phyloP scores from a whole-genome alignment of 306 rosid genomes.

The Begonia fuchsioides region DNA sequence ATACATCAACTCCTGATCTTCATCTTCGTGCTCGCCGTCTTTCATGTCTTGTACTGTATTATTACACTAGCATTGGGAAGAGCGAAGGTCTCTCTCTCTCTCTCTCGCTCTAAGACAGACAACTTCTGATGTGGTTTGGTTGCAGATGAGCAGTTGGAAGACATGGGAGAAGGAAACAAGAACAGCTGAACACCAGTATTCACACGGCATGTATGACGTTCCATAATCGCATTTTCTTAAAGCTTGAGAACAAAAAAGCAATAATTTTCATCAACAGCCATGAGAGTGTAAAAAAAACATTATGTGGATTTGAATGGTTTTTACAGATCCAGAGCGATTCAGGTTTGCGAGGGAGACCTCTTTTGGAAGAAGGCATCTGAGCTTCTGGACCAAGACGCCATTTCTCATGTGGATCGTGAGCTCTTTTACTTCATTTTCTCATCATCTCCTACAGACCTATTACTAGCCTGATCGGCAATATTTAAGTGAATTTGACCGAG shows the following conservation, averaged over 20 bases:
- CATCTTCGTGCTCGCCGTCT: slow-evolving; percentile 62
- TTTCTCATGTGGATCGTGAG: slow-evolving; percentile 77
- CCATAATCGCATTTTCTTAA: no score
- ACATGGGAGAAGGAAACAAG: slow-evolving; percentile 80
- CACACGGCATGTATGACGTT: slow-evolving; percentile 37
- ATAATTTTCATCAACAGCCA: no score
- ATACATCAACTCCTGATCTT: slow-evolving; percentile 83
- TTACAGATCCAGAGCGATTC: slow-evolving; percentile 76
- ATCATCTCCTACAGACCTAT: no score
- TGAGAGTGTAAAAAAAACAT: no score
- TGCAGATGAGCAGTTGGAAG: slow-evolving; percentile 85
- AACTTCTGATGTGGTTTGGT: neutral
- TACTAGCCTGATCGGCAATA: no score
- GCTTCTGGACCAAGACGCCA: slow-evolving; percentile 60
- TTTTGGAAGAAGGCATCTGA: slow-evolving; percentile 83
- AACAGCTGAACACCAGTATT: slow-evolving; percentile 64
- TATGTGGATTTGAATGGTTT: no score
- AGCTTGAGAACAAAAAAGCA: no score
- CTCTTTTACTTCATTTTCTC: no score
- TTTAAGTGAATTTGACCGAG: no score
- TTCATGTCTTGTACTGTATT: slow-evolving; percentile 63
- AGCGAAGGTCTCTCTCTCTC: slow-evolving; percentile 36
- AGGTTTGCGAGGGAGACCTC: slow-evolving; percentile 86
- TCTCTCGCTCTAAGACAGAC: neutral
- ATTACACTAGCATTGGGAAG: slow-evolving; percentile 56